Evolutionary conservation across 331 rosid genomes (phyloP).

Genomic region (Dryas integrifolia): DNA sequence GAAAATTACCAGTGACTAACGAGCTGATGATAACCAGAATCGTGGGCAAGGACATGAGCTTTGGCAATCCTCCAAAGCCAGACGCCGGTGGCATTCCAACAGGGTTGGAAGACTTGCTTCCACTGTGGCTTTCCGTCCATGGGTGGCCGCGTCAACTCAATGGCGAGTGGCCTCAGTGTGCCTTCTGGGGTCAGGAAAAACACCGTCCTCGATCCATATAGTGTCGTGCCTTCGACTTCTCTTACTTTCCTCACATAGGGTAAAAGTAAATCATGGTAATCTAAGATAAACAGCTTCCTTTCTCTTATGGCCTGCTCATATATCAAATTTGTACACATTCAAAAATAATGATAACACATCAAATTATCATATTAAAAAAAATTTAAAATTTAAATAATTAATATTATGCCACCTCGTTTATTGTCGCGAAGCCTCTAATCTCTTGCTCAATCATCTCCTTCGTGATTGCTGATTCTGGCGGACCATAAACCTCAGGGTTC

Average conservation of each 20-base stretch:
- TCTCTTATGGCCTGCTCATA: constrained; percentile 55
- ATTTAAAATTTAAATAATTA: not conserved
- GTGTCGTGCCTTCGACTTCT: constrained; percentile 52
- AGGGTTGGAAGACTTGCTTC: constrained; percentile 56
- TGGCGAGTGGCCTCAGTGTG: constrained; percentile 62
- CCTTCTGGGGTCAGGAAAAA: constrained; percentile 50
- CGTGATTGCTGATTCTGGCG: constrained; percentile 68
- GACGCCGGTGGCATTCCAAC: constrained; percentile 57
- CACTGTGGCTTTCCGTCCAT: constrained; percentile 63
- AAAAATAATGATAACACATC: no score
- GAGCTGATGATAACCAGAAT: constrained; percentile 78
- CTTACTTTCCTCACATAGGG: constrained; percentile 71
- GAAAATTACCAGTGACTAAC: constrained; percentile 70
- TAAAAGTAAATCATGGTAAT: constrained; percentile 74
- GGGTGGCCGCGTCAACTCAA: constrained; percentile 70
- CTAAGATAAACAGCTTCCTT: constrained; percentile 65
- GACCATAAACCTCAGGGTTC: constrained; percentile 70
- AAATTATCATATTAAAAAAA: not conserved
- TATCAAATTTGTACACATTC: no score
- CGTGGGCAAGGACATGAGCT: constrained; percentile 83
- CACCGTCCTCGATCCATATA: constrained; percentile 76
- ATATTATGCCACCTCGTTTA: constrained; percentile 47
- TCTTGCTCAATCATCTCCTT: constrained; percentile 51
- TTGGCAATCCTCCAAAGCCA: constrained; percentile 99
- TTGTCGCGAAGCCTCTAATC: constrained; percentile 43